phyloP scores from a whole-genome alignment of 352 stramenopile genomes.

The Pythium myriotylum region DNA sequence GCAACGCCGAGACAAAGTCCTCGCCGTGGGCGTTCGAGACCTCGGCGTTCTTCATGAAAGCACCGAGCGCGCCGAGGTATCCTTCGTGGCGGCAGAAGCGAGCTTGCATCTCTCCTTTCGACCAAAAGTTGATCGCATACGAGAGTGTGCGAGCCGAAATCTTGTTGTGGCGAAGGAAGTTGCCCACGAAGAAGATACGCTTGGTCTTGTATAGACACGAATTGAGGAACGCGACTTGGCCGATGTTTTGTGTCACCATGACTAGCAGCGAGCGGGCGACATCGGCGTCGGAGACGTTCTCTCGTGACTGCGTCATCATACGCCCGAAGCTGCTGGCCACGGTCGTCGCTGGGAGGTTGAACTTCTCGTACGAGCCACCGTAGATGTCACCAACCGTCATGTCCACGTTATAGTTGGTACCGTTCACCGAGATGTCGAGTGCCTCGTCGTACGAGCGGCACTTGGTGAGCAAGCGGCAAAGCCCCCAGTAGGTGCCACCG shows the following conservation, averaged over 20 bases:
- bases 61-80: conserved; percentile 97
- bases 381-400: conserved; percentile 99
- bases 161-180: conserved; percentile 98
- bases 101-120: conserved; percentile 90
- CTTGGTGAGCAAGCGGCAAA: conserved; percentile 95
- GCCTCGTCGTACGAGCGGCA: conserved; percentile 86
- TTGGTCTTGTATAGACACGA: conserved; percentile 96
- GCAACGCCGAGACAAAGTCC: conserved; percentile 54
- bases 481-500: conserved; percentile 98
- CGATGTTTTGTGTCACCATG: conserved; percentile 99
- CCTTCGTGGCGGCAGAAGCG: conserved; percentile 97
- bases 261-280: conserved; percentile 95
- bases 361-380: conserved; percentile 94
- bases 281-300: conserved; percentile 93
- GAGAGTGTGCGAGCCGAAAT: conserved; percentile 92
- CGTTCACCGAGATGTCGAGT: conserved; percentile 77
- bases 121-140: conserved; percentile 99
- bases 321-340: conserved; percentile 98
- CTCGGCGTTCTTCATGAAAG: conserved; percentile 93
- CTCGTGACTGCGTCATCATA: conserved; percentile 73
- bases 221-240: conserved; percentile 98
- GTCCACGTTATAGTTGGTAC: conserved; percentile 89
- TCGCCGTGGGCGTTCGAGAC: conserved; percentile 70
- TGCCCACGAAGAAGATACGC: conserved; percentile 97
- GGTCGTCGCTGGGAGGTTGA: conserved; percentile 87